phyloP scores from a whole-genome alignment of 441 rosid species.

The Adansonia gregorii region DNA sequence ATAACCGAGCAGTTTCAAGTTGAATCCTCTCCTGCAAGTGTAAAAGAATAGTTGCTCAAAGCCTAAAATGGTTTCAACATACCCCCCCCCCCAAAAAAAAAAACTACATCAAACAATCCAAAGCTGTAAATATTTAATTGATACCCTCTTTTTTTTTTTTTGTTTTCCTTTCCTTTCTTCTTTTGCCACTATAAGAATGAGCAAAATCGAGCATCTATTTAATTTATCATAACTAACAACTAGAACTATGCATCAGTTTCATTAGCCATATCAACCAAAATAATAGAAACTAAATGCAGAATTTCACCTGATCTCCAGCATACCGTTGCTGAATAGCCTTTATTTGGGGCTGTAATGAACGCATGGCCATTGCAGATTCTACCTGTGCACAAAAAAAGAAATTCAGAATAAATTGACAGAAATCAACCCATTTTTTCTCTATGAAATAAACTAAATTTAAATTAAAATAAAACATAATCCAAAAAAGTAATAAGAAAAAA shows the following conservation, averaged over 20 bases:
- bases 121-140: not conserved
- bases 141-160: not conserved
- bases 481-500: not conserved
- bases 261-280: not conserved
- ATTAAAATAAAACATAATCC: not conserved
- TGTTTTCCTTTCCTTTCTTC: not conserved
- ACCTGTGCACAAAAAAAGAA: constrained; percentile 49
- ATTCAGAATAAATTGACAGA: constrained; percentile 16
- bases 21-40: constrained; percentile 83
- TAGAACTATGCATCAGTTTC: not conserved
- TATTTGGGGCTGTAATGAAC: constrained; percentile 85
- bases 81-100: not conserved
- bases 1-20: constrained; percentile 90
- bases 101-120: not conserved
- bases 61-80: not conserved
- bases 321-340: constrained; percentile 85
- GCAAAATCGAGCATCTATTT: not conserved
- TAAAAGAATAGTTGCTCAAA: constrained; percentile 16
- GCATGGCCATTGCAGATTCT: constrained; percentile 94
- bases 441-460: not conserved
- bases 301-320: constrained; percentile 80
- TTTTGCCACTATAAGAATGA: not conserved
- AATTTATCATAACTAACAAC: not conserved
- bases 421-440: not conserved
- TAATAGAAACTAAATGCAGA: not conserved